Evolutionary conservation across 257 asterid species (phyloP).

Genomic region (Catharanthus roseus): DNA sequence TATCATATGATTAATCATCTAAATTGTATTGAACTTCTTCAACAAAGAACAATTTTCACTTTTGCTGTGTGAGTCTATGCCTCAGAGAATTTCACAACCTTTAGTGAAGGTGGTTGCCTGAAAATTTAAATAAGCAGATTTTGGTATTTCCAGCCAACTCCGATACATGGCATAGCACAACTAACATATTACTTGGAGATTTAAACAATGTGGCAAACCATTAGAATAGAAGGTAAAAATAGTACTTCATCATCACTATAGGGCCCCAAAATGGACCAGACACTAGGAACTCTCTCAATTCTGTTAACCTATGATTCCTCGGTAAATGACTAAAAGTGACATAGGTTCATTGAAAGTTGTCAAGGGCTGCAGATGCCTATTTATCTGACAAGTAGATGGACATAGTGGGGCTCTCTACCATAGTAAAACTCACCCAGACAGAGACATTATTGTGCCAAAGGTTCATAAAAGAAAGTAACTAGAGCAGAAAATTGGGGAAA

Average conservation of each 20-base stretch:
- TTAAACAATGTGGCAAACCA: neutral
- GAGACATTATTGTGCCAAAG: neutral
- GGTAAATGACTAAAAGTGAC: neutral
- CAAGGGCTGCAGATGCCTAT: neutral
- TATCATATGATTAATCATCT: neutral
- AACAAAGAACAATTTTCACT: neutral
- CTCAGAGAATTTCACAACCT: neutral
- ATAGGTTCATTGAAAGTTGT: neutral
- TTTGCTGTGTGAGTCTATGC: neutral
- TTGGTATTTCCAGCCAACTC: neutral
- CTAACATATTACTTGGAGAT: neutral
- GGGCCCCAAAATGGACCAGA: neutral
- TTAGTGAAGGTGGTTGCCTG: neutral
- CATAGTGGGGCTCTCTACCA: neutral
- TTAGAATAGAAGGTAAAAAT: neutral
- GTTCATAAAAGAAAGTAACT: neutral
- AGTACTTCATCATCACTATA: neutral
- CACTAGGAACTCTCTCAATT: neutral
- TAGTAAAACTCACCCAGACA: neutral
- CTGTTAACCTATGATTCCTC: neutral
- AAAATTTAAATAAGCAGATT: neutral
- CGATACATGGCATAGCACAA: neutral
- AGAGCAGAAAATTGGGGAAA: neutral
- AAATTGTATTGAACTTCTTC: neutral
- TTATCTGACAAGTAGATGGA: neutral